Evolutionary conservation across 2,329 filamentous ascomycete species (phyloP), one percentile per base, ranked within the genome.

Genomic region (Orbilia brochopaga): DNA sequence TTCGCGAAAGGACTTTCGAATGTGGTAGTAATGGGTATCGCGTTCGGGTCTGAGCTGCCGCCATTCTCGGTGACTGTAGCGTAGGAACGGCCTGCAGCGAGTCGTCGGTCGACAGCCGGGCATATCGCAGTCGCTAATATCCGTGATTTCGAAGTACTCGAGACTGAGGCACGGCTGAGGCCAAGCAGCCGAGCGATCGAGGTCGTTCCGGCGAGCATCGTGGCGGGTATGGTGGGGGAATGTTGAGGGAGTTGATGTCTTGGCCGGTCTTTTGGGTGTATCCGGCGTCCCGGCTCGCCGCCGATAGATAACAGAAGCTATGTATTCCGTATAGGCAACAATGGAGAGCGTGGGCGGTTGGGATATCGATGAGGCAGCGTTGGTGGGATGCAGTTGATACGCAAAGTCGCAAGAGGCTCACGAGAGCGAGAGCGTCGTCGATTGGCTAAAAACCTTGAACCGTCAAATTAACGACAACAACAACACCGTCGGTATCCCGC

Each of bases 381-480:
- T 48, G 15, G n/a, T n/a, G 2, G 46, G 4, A 17, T 21, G 17
- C 11, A 4, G 23, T 19, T 21, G 15, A 19, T 13, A 27, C 3
- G 11, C 21, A 13, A 27, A 15, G 23, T 17, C 23, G 24, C 11
- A 7, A 23, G 15, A 24, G 46, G 48, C 24, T 23, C 46, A 44
- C 30, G 61, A 21, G 32, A 52, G 48, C 23, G 50, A 15, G 21
- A 30, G n/a, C 37, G 53, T 44, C 40, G 51, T 60, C 35, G 53
- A 61, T 64, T 70, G 59, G 66, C 66, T 70, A 70, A 72, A 72
- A 72, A 72, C 46, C 60, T 72, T 72, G 60, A 72, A 60, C 21
- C 48, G n/a, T 44, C 32, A 60, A 65, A 72, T 32, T 51, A 51
- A 40, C 67, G 53, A 72, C 67, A 70, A 65, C 67, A 72, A 65